Evolutionary conservation across 768 basidiomycete genomes (phyloP), one percentile per base, ranked within the genome.

Genomic region (Cubamyces lactineus): DNA sequence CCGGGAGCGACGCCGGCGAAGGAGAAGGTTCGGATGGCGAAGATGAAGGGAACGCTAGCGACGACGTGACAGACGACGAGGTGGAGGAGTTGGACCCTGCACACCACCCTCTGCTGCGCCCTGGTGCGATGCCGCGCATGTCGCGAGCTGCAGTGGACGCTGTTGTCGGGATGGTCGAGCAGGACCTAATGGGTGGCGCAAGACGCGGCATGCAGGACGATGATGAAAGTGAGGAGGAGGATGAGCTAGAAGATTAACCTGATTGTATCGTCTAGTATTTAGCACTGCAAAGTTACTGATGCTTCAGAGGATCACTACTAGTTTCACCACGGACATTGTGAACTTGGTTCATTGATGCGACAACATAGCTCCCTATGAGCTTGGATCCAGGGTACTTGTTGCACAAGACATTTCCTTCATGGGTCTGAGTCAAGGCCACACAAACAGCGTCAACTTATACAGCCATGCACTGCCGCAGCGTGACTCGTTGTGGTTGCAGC

Each of bases 91-190:
- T 91, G 19, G 78, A 83, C 45, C 81, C 80, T 4, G 78, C 78
- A 21, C 77, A 79, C 46, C 89, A 91, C 70, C 88, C 88, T 1
- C 73, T 90, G 2, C 73, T 91, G 58, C 78, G 81, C 13, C 83
- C 85, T 0, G 89, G 88, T 24, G 86, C 87, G 12, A 80, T 91
- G 80, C 87, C 86, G 5, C 62, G 67, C 19, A 86, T 90, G 83
- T 85, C 84, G n/a, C 82, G 80, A 53, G 84, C 85, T 2, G 84
- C 84, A 1, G 76, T 90, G 47, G 79, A 88, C n/a, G 81, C 84
- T 76, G 87, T 82, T 3, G 83, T 86, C 12, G 84, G 81, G 11
- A 84, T 89, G 76, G 78, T 89, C 5, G 79, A 82, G 66, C 78
- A 76, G 1, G 86, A 86, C 57, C 66, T 87, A 57, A 66, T 79